These are phyloP conservation scores for Bruguiera gymnorhiza DNA, from an alignment of 345 rosid genomes.

Conservation along the genomic window DNA sequence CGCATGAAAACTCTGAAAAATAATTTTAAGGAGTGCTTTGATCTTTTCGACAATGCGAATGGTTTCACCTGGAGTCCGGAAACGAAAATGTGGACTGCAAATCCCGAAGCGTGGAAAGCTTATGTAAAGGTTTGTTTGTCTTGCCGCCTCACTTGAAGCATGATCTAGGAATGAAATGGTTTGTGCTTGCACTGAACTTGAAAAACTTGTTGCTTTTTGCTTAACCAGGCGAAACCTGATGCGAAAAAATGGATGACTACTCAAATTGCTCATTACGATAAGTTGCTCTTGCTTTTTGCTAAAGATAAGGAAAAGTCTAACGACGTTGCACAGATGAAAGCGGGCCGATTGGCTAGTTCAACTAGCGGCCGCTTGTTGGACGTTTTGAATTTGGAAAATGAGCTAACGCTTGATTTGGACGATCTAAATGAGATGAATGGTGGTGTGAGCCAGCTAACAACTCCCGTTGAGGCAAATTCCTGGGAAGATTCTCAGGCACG, in stretches of 20 bases:
- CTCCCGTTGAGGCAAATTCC: slow-evolving; percentile 17
- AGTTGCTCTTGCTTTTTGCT: slow-evolving; percentile 20
- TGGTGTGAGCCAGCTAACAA: slow-evolving; percentile 20
- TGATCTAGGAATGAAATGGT: too few species aligned
- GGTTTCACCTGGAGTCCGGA: slow-evolving; percentile 27
- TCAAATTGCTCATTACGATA: slow-evolving; percentile 15
- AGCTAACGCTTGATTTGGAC: slow-evolving; percentile 6
- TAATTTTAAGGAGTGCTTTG: slow-evolving; percentile 16
- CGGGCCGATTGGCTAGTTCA: slow-evolving; percentile 5
- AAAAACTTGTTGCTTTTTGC: background rate
- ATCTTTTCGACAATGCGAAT: slow-evolving; percentile 14
- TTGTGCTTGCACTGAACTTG: background rate
- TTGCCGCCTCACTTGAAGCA: background rate
- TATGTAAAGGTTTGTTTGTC: slow-evolving; percentile 14
- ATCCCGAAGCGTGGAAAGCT: slow-evolving; percentile 23
- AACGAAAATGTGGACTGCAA: slow-evolving; percentile 20
- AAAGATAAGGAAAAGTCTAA: slow-evolving; percentile 12
- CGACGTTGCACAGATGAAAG: background rate
- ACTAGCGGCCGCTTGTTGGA: slow-evolving; percentile 3
- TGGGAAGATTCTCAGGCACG: slow-evolving; percentile 15
- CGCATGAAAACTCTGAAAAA: slow-evolving; percentile 24
- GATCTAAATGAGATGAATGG: slow-evolving; percentile 23
- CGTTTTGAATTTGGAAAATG: slow-evolving; percentile 19
- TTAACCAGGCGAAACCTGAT: slow-evolving; percentile 16
- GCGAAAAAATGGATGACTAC: slow-evolving; percentile 27